phyloP scores from a whole-genome alignment of 805 yeast genomes.

The Candida namnaoensis region DNA sequence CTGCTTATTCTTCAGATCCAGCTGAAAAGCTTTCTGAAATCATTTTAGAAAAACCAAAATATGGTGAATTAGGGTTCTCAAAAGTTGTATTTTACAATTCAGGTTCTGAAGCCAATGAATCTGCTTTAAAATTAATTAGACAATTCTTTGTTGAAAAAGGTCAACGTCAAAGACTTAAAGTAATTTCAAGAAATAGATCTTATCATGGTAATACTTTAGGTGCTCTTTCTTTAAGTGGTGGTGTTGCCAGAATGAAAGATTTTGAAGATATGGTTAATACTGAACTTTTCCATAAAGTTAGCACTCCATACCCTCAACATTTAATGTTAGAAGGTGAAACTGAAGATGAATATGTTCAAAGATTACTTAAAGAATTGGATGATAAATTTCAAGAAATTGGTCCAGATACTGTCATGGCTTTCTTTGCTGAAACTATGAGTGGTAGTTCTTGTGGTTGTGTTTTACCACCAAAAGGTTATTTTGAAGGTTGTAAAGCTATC shows the following conservation, averaged over 20 bases:
- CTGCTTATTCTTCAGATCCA: conserved; percentile 32
- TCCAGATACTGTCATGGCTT: conserved; percentile 33
- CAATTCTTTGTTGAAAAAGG: conserved; percentile 38
- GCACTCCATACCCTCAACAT: conserved; percentile 16
- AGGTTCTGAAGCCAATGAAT: conserved; percentile 64
- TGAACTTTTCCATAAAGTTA: conserved; percentile 17
- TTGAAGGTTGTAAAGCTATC: conserved; percentile 34
- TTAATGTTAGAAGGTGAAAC: conserved; percentile 21
- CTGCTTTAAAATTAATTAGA: conserved; percentile 49
- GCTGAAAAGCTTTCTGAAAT: conserved; percentile 29
- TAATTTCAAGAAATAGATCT: conserved; percentile 33
- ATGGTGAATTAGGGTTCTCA: conserved; percentile 27
- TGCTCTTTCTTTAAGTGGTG: conserved; percentile 31
- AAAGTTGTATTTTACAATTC: conserved; percentile 44
- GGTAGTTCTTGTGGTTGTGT: conserved; percentile 39
- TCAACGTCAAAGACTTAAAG: conserved; percentile 29
- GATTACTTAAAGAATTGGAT: conserved; percentile 32
- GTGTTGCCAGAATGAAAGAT: conserved; percentile 21
- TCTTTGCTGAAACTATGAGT: conserved; percentile 36
- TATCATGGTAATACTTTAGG: conserved; percentile 45
- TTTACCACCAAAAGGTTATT: conserved; percentile 36
- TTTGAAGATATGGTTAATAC: not conserved
- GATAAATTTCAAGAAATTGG: conserved; percentile 31
- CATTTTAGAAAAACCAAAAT: conserved; percentile 28
- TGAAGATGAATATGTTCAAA: conserved; percentile 27